Percentiles rank a stretch among this genome's conserved stretches.
phyloP scores from a whole-genome alignment of 2,329 filamentous ascomycete species.

The Aspergillus transmontanensis region DNA sequence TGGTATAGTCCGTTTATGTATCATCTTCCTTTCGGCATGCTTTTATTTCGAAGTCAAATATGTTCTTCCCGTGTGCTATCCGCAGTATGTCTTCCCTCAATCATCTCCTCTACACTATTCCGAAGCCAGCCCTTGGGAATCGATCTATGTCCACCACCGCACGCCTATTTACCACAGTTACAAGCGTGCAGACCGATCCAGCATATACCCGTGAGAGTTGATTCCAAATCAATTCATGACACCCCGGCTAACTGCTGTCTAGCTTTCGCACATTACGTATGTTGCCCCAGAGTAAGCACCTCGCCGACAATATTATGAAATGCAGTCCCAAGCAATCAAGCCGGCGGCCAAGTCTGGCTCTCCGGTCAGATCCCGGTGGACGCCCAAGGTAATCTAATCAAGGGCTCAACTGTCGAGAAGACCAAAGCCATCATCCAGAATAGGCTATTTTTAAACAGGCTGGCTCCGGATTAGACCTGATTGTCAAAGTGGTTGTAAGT shows the following conservation, averaged over 20 bases:
- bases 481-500: slow-evolving; percentile 71
- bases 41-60: background rate
- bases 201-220: background rate
- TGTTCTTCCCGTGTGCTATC: background rate
- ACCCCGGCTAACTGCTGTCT: background rate
- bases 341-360: slow-evolving; percentile 63
- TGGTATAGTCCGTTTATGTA: background rate
- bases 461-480: slow-evolving; percentile 69
- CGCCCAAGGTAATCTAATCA: slow-evolving; percentile 56
- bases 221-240: fast-evolving
- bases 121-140: too few relatives aligned
- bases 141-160: background rate
- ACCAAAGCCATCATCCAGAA: slow-evolving; percentile 59
- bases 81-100: background rate
- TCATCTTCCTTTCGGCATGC: background rate
- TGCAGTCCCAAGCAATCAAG: slow-evolving; percentile 50
- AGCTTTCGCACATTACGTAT: background rate
- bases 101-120: background rate
- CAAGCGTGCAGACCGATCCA: background rate
- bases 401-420: slow-evolving; percentile 40
- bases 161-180: background rate
- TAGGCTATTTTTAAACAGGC: slow-evolving; percentile 74
- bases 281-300: background rate
- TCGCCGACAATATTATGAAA: background rate
- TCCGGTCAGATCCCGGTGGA: slow-evolving; percentile 72